phyloP scores from a whole-genome alignment of 2,329 filamentous ascomycete genomes.

The Sporothrix pseudoabietina region DNA sequence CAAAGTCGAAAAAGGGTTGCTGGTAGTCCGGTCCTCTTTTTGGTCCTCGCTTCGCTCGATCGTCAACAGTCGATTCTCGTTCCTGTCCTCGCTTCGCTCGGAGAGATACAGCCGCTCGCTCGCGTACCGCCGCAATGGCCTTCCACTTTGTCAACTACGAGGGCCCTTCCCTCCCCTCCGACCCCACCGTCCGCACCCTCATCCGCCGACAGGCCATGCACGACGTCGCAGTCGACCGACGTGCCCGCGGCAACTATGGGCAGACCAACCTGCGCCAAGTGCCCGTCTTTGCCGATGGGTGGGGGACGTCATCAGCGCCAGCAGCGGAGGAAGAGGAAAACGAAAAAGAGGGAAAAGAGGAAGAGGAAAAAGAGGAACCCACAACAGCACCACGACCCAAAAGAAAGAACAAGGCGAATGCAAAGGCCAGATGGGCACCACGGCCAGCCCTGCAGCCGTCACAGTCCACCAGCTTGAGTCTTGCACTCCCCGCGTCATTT shows the following conservation, averaged over 20 bases:
- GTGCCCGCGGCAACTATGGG: background rate
- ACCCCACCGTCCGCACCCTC: background rate
- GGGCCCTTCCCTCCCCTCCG: background rate
- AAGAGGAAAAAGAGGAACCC: no score
- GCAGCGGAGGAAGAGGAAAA: background rate
- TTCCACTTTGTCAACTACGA: slow-evolving; percentile 20
- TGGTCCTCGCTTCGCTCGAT: background rate
- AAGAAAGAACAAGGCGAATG: background rate
- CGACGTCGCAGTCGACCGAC: slow-evolving; percentile 7
- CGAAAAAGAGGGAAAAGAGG: no score
- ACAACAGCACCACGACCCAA: no score
- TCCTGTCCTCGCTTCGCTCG: background rate
- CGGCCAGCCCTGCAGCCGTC: background rate
- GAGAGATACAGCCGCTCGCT: background rate
- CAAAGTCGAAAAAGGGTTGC: slow-evolving; percentile 5
- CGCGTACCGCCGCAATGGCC: background rate
- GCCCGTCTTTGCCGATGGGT: background rate
- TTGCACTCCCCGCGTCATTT: background rate
- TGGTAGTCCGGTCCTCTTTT: background rate
- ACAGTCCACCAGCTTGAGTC: background rate
- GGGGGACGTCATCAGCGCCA: background rate
- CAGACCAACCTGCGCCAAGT: background rate
- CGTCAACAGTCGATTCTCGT: background rate
- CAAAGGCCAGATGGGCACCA: background rate
- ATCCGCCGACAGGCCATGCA: slow-evolving; percentile 21